A percentile compares a stretch with the other conserved stretches of the same genome.
phyloP scores from a whole-genome alignment of 176 grass and related monocot species.

The Otatea glauca region DNA sequence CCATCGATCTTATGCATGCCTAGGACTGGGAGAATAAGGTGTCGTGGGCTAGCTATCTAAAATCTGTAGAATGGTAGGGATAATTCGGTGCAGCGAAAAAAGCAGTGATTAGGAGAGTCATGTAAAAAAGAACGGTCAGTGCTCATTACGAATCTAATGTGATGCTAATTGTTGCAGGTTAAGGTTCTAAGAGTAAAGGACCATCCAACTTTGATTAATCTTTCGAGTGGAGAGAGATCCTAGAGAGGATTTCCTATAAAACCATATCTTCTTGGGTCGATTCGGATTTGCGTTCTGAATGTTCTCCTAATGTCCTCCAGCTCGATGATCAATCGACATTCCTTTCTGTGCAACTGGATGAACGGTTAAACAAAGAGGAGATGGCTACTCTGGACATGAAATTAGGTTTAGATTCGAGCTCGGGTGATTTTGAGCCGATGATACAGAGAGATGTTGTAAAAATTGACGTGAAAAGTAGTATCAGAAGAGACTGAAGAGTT shows the following conservation, averaged over 20 bases:
- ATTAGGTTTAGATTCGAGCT: conserved; percentile 34
- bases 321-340: conserved; percentile 31
- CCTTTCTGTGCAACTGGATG: conserved; percentile 29
- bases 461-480: not conserved
- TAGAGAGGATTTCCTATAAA: not conserved
- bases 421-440: not conserved
- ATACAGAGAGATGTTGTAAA: not conserved
- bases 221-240: conserved; percentile 27
- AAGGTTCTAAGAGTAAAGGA: conserved; percentile 49
- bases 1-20: not conserved
- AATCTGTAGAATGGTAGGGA: conserved; percentile 10
- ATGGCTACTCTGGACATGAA: not conserved
- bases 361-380: not conserved
- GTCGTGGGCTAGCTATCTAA: conserved; percentile 18
- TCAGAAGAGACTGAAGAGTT: not conserved
- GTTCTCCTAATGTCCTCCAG: conserved; percentile 53
- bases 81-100: conserved; percentile 34
- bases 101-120: conserved; percentile 37
- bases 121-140: conserved; percentile 58
- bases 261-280: conserved; percentile 39
- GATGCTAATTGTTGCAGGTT: conserved; percentile 60
- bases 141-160: conserved; percentile 55
- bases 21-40: not conserved
- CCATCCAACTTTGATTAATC: conserved; percentile 33
- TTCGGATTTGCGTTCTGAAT: conserved; percentile 52